phyloP scores from a whole-genome alignment of 208 protist species.

The Kentomonas sorsogonicus region DNA sequence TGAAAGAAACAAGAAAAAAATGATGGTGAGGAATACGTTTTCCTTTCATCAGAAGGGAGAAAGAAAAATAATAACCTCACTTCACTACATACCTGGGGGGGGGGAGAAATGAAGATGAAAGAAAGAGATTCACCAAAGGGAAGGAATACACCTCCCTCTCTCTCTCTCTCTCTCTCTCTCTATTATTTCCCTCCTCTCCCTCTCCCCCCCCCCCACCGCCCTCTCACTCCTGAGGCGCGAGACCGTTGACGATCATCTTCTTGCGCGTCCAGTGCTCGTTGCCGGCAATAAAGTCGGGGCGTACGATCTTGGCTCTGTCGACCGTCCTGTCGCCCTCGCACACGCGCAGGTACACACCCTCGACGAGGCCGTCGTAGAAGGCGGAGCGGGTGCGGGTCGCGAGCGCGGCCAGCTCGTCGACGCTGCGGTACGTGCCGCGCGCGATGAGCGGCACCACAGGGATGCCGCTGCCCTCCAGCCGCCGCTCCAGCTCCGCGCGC shows the following conservation, averaged over 20 bases:
- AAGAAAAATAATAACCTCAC: too few species aligned
- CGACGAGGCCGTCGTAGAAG: constrained; percentile 18
- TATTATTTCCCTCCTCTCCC: too few species aligned
- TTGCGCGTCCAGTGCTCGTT: constrained; percentile 25
- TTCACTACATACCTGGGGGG: too few species aligned
- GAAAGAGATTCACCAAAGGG: too few species aligned
- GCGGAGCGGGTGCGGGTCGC: constrained; percentile 11
- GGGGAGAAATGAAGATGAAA: too few species aligned
- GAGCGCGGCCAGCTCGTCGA: constrained; percentile 8
- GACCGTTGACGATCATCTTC: constrained; percentile 14
- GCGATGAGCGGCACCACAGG: constrained; percentile 15
- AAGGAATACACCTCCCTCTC: too few species aligned
- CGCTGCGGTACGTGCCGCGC: neutral
- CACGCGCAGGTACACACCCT: constrained; percentile 15
- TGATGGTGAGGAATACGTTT: too few species aligned
- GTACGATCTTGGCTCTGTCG: constrained; percentile 17
- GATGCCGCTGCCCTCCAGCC: constrained; percentile 16
- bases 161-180: too few species aligned
- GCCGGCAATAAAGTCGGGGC: constrained; percentile 13
- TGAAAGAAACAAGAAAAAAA: too few species aligned
- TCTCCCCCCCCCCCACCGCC: too few species aligned
- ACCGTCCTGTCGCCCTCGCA: constrained; percentile 16
- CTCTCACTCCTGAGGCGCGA: too few species aligned
- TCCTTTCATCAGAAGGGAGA: too few species aligned
- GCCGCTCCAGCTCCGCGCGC: constrained; percentile 13